Conservation (phyloP, 495 filamentous ascomycete species). For the Pseudoneurospora amorphoporcata region DNA sequence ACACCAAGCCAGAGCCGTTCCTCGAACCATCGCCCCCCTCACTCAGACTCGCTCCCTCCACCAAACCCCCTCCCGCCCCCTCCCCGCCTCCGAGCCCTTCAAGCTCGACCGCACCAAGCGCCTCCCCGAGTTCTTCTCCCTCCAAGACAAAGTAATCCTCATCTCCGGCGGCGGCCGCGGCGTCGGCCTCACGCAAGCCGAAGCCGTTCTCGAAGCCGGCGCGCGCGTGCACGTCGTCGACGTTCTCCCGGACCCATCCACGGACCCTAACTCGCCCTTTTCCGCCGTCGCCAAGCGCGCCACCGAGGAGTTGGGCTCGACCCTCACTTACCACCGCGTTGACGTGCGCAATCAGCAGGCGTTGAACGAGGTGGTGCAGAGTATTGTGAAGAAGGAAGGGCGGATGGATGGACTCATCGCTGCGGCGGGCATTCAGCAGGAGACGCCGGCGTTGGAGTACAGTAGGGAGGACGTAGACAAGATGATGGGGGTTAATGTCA, state of each 20-base stretch:
- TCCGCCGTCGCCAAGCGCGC: slow-evolving; percentile 53
- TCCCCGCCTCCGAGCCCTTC: background rate
- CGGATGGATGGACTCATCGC: slow-evolving; percentile 72
- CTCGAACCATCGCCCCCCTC: background rate
- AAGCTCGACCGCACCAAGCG: slow-evolving; percentile 9
- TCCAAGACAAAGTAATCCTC: slow-evolving; percentile 64
- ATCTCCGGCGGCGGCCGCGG: slow-evolving; percentile 75
- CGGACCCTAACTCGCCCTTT: slow-evolving; percentile 35
- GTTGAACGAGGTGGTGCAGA: slow-evolving; percentile 55
- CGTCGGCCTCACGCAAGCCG: slow-evolving; percentile 66
- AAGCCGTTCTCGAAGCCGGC: slow-evolving; percentile 72
- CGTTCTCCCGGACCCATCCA: slow-evolving; percentile 31
- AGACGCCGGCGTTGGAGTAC: slow-evolving; percentile 60
- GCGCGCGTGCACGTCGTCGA: slow-evolving; percentile 58
- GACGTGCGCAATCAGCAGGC: slow-evolving; percentile 70
- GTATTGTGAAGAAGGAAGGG: slow-evolving; percentile 60
- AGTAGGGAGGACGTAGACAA: slow-evolving; percentile 49
- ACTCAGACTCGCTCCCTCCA: slow-evolving; percentile 4
- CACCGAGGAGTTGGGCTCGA: slow-evolving; percentile 52
- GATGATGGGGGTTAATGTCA: slow-evolving; percentile 66
- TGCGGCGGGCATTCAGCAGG: slow-evolving; percentile 72
- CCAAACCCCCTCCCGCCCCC: slow-evolving; percentile 1
- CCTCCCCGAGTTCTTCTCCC: slow-evolving; percentile 76
- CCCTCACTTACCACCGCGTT: slow-evolving; percentile 67
- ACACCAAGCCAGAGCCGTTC: background rate